phyloP scores from a whole-genome alignment of 2,329 filamentous ascomycete genomes.

The Truncatella angustata region DNA sequence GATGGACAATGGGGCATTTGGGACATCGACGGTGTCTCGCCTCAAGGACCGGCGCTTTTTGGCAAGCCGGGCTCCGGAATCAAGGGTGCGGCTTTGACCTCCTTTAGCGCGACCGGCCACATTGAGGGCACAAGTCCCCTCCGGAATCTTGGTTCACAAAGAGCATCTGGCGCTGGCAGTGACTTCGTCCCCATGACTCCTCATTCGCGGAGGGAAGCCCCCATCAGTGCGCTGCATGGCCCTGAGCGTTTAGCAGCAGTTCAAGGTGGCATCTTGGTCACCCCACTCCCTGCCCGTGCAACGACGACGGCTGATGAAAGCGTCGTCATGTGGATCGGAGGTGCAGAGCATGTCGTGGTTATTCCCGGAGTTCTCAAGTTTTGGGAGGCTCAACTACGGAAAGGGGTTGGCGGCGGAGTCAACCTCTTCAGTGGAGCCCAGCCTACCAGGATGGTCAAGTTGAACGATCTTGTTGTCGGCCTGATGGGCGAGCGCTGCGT shows the following conservation, averaged over 20 bases:
- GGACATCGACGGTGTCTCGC: constrained; percentile 60
- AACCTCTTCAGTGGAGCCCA: constrained; percentile 56
- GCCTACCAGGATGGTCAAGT: constrained; percentile 53
- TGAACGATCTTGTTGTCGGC: constrained; percentile 51
- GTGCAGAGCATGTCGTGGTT: constrained; percentile 54
- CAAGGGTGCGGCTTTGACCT: constrained; percentile 55
- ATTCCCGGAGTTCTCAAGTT: constrained; percentile 55
- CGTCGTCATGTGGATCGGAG: constrained; percentile 55
- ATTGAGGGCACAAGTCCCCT: constrained; percentile 59
- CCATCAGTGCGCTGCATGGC: constrained; percentile 41
- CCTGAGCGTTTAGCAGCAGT: constrained; percentile 51
- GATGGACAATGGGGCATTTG: constrained; percentile 69
- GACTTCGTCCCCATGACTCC: constrained; percentile 66
- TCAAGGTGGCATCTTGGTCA: constrained; percentile 51
- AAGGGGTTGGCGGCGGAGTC: constrained; percentile 46
- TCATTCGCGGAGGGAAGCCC: constrained; percentile 54
- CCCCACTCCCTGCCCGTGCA: constrained; percentile 40
- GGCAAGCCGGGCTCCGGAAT: constrained; percentile 51
- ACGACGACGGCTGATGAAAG: constrained; percentile 51
- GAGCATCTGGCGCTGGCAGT: constrained; percentile 32
- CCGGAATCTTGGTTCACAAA: constrained; percentile 40
- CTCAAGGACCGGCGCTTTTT: constrained; percentile 44
- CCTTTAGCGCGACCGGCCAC: constrained; percentile 57
- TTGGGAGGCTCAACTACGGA: constrained; percentile 59
- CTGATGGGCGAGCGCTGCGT: constrained; percentile 57